Percentiles rank a stretch among this genome's conserved stretches.
These are phyloP conservation scores for Ophiosphaerella herpotricha DNA, from an alignment of 2,329 filamentous ascomycete genomes.

Conservation along the genomic window DNA sequence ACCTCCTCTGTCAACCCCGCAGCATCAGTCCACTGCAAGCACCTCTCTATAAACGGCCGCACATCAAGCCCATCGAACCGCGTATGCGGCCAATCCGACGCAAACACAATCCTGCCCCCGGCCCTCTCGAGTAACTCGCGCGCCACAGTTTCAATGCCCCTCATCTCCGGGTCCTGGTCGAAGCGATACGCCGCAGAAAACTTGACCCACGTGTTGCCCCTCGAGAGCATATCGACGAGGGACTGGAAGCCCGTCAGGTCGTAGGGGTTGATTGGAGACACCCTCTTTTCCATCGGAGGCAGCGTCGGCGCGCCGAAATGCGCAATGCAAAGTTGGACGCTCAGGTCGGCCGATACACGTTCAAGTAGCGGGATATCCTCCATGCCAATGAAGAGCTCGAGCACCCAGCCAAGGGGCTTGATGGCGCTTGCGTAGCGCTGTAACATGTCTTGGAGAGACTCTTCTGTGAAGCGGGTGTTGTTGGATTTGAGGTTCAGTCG, in stretches of 20 bases:
- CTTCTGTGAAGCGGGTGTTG: slow-evolving; percentile 45
- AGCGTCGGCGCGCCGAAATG: slow-evolving; percentile 61
- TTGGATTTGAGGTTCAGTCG: slow-evolving; percentile 64
- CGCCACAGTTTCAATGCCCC: slow-evolving; percentile 55
- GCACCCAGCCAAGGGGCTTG: slow-evolving; percentile 57
- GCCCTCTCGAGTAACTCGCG: slow-evolving; percentile 47
- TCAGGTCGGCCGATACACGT: slow-evolving; percentile 47
- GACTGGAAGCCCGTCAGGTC: slow-evolving; percentile 55
- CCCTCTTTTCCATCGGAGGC: slow-evolving; percentile 3
- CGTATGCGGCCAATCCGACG: slow-evolving; percentile 69
- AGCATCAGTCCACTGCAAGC: slow-evolving; percentile 57
- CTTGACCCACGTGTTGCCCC: slow-evolving; percentile 60
- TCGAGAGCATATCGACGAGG: slow-evolving; percentile 53
- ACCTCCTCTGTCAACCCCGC: slow-evolving; percentile 53
- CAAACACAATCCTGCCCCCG: slow-evolving; percentile 58
- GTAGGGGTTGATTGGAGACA: slow-evolving; percentile 42
- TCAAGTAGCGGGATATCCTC: slow-evolving; percentile 56
- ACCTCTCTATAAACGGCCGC: slow-evolving; percentile 58
- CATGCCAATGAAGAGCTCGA: slow-evolving; percentile 64
- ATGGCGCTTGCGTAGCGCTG: slow-evolving; percentile 57
- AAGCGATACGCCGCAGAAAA: slow-evolving; percentile 64
- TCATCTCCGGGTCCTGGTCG: slow-evolving; percentile 50
- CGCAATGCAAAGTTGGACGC: slow-evolving; percentile 62
- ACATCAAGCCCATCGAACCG: slow-evolving; percentile 63
- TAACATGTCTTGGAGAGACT: slow-evolving; percentile 51